Evolutionary conservation across 768 basidiomycete species (phyloP), one percentile per base, ranked within the genome.

Genomic region (Tephrocybe sp.): DNA sequence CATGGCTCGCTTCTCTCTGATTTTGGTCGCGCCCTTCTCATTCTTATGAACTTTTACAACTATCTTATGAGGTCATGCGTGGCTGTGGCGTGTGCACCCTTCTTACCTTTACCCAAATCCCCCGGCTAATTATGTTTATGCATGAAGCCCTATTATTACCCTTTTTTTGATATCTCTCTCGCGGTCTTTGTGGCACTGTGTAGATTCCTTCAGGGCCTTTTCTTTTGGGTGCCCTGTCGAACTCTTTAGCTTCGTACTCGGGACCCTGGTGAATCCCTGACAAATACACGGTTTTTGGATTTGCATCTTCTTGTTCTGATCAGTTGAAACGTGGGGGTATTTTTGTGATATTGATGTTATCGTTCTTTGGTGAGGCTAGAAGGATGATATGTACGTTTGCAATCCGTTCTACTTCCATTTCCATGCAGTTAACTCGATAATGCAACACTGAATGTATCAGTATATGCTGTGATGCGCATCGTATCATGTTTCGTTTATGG

Each of bases 1-100:
- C 37, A 37, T 34, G 16, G 24, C 45, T 38, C 46, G 44, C 48
- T 53, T 29, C 27, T 11, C 30, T 23, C 47, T 42, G 31, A 30
- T 23, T 47, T 16, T 33, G 4, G 34, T 41, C 21, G 22, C 19
- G 31, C 8, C 33, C 36, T 42, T 49, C n/a, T n/a, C n/a, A n/a
- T n/a, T 34, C 42, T 25, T 36, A 45, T 55, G 50, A 50, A 37
- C 24, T 38, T 45, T 44, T 47, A 50, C 45, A 50, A 33, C 40
- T 37, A 29, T 47, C 24, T 16, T 54, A 42, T 23, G 24, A 34
- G 51, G 42, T 38, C 33, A 50, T 45, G 50, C 50, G 49, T 59
- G 47, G 44, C 40, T 46, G 38, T 49, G 50, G 38, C 45, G 43
- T 52, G 34, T 24, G 25, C 43, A 37, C 18, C 34, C 15, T n/a